Conservation (phyloP, 352 stramenopile species). For the Phytophthora melonis region DNA sequence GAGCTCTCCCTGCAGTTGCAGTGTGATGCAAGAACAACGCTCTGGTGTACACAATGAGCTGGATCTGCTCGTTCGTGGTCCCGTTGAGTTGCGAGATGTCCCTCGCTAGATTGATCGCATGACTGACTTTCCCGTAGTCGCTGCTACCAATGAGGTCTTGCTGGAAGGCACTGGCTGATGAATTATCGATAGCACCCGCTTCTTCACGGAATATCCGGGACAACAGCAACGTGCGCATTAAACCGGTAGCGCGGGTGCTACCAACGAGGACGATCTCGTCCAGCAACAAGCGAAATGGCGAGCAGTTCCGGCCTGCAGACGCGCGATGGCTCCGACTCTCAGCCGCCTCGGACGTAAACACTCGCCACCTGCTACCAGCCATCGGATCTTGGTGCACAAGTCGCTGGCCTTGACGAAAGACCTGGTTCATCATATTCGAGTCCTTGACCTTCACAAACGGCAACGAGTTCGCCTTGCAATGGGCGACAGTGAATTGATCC, state of each 20-base stretch:
- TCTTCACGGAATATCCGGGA: slow-evolving; percentile 45
- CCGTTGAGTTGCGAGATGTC: slow-evolving; percentile 52
- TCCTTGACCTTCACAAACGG: slow-evolving; percentile 49
- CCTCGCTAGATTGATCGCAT: slow-evolving; percentile 41
- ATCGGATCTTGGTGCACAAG: neutral
- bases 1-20: slow-evolving; percentile 4
- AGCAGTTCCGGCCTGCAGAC: slow-evolving; percentile 16
- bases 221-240: slow-evolving; percentile 29
- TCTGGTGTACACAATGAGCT: slow-evolving; percentile 44
- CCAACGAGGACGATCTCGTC: slow-evolving; percentile 38
- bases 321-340: slow-evolving; percentile 1
- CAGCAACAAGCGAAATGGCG: slow-evolving; percentile 48
- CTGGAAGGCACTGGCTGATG: slow-evolving; percentile 19
- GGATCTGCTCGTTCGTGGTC: slow-evolving; percentile 43
- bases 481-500: slow-evolving; percentile 27
- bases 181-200: neutral
- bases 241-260: slow-evolving; percentile 23
- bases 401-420: slow-evolving; percentile 20
- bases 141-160: slow-evolving; percentile 34
- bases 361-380: slow-evolving; percentile 13
- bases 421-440: slow-evolving; percentile 45
- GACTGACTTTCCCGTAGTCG: slow-evolving; percentile 42
- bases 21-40: slow-evolving; percentile 28
- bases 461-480: slow-evolving; percentile 45
- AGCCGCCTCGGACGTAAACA: slow-evolving; percentile 16